Conservation (phyloP, 2,329 filamentous ascomycete species). For the Chaetomiaceae sp. region DNA sequence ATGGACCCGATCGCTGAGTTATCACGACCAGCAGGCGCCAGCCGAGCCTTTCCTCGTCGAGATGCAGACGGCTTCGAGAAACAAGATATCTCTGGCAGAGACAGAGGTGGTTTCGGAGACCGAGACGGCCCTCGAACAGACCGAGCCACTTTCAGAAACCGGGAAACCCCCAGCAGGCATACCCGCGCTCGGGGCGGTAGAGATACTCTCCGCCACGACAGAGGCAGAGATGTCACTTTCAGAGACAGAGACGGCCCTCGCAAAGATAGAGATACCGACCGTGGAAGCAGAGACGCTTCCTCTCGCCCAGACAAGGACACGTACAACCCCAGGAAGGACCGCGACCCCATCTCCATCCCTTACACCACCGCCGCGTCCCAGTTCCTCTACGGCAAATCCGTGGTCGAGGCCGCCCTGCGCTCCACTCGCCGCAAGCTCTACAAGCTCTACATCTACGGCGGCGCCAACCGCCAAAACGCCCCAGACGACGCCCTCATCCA, state of each 20-base stretch:
- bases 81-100: no score
- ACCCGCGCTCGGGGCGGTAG: background rate
- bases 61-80: background rate
- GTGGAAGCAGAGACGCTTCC: background rate
- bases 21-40: background rate
- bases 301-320: background rate
- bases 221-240: background rate
- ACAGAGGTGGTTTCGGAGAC: background rate
- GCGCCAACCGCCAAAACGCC: slow-evolving; percentile 49
- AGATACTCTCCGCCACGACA: background rate
- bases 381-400: slow-evolving; percentile 81
- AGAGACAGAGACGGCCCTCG: background rate
- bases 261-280: background rate
- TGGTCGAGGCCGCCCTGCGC: slow-evolving; percentile 74
- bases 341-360: slow-evolving; percentile 29
- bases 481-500: slow-evolving; percentile 35
- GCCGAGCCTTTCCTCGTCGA: background rate
- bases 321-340: background rate
- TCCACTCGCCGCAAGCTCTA: slow-evolving; percentile 67
- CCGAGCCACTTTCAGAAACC: no score
- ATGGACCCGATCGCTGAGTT: slow-evolving; percentile 4
- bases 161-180: background rate
- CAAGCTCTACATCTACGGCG: slow-evolving; percentile 72
- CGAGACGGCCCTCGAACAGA: background rate
- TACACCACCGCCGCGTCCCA: slow-evolving; percentile 84